Percentiles rank a stretch among this genome's conserved stretches.
Conservation (phyloP, 169 alveolate genomes). For the Plasmodium reichenowi region DNA sequence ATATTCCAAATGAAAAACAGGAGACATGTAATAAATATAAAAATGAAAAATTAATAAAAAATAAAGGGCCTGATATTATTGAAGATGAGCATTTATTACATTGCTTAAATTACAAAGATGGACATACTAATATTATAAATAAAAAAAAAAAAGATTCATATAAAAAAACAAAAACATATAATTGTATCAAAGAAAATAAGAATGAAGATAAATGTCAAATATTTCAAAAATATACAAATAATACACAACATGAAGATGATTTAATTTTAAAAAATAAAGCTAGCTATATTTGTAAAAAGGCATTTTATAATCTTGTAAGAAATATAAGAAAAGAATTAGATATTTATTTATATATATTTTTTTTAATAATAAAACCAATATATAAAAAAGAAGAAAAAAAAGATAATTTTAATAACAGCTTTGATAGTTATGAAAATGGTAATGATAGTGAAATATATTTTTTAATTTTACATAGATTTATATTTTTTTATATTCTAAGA, state of each 20-base stretch:
- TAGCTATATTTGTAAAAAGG: neutral
- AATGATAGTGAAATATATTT: slow-evolving; percentile 70
- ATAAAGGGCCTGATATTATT: neutral
- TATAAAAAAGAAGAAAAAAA: slow-evolving; percentile 43
- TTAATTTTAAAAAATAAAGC: neutral
- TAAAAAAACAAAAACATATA: neutral
- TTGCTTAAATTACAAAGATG: neutral
- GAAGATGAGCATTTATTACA: neutral
- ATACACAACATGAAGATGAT: neutral
- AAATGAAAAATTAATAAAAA: neutral
- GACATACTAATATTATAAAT: neutral
- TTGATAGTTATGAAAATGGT: slow-evolving; percentile 52
- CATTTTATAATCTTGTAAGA: slow-evolving; percentile 18
- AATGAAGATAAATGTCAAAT: neutral
- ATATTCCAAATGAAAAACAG: neutral
- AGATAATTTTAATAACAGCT: slow-evolving; percentile 20
- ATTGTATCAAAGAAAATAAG: neutral
- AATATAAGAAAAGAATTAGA: slow-evolving; percentile 49
- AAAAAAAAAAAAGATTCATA: neutral
- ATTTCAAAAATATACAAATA: neutral
- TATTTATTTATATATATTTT: slow-evolving; percentile 29
- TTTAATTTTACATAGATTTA: slow-evolving; percentile 53
- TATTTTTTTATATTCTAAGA: slow-evolving; percentile 50
- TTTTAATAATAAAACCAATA: slow-evolving; percentile 56
- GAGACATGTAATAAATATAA: neutral